Conservation (phyloP, 345 rosid genomes). For the Citrus sp. region DNA sequence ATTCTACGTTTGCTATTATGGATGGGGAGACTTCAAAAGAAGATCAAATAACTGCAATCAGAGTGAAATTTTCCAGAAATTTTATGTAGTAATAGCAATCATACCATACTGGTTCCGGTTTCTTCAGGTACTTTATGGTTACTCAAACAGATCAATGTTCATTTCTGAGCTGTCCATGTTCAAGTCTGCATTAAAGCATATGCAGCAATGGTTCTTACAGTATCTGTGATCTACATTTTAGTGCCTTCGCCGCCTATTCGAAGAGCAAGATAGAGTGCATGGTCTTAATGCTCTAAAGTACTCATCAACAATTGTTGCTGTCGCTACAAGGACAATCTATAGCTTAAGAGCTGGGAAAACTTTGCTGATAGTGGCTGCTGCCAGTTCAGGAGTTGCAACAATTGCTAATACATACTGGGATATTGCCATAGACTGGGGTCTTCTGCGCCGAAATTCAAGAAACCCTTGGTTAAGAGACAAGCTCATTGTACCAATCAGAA, state of each 20-base stretch:
- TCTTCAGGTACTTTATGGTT: constrained; percentile 44
- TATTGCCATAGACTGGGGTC: constrained; percentile 77
- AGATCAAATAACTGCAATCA: constrained; percentile 48
- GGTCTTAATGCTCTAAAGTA: constrained; percentile 52
- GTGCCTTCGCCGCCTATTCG: constrained; percentile 61
- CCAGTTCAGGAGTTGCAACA: constrained; percentile 52
- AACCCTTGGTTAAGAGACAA: constrained; percentile 88
- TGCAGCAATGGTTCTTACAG: neutral
- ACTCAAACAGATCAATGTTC: neutral
- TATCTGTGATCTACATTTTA: constrained; percentile 13
- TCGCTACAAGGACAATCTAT: constrained; percentile 40
- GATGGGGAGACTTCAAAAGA: constrained; percentile 50
- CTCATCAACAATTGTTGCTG: constrained; percentile 57
- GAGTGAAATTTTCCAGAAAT: constrained; percentile 37
- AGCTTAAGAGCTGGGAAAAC: constrained; percentile 25
- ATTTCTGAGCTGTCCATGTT: neutral
- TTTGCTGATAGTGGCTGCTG: constrained; percentile 48
- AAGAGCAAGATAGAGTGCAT: constrained; percentile 48
- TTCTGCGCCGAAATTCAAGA: constrained; percentile 45
- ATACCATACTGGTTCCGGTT: constrained; percentile 75
- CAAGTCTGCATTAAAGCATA: neutral
- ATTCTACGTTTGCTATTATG: constrained; percentile 65
- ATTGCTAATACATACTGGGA: constrained; percentile 64
- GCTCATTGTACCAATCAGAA: constrained; percentile 47
- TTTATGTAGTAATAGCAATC: constrained; percentile 50